Percentiles rank a stretch among this genome's conserved stretches.
These are phyloP conservation scores for Phragmites australis DNA, from an alignment of 176 grass and related monocot genomes.

Conservation along the genomic window DNA sequence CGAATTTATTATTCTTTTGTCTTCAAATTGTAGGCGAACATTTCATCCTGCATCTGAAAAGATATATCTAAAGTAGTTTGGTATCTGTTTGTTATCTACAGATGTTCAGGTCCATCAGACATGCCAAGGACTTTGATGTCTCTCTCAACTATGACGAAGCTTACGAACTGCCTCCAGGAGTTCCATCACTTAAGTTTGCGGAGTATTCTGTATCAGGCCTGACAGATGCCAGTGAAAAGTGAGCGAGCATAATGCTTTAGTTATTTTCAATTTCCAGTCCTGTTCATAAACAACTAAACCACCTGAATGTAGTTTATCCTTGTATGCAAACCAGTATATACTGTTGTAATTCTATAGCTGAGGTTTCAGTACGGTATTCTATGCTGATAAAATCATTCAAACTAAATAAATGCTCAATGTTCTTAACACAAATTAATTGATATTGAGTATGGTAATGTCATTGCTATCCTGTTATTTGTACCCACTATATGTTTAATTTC, in stretches of 20 bases:
- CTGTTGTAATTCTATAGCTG: not conserved
- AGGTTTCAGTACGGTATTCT: not conserved
- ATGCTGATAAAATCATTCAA: conserved; percentile 18
- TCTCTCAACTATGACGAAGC: conserved; percentile 82
- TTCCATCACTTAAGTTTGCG: conserved; percentile 69
- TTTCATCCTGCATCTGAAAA: not conserved
- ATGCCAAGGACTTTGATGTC: conserved; percentile 88
- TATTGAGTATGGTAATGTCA: not conserved
- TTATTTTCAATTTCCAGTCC: conserved; percentile 1
- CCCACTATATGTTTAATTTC: conserved; percentile 19
- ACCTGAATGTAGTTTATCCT: not conserved
- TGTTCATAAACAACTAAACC: conserved; percentile 14
- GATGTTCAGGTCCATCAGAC: conserved; percentile 92
- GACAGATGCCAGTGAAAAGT: conserved; percentile 83
- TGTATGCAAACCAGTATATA: not conserved
- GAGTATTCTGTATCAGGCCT: conserved; percentile 81
- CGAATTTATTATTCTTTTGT: not conserved
- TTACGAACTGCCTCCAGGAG: conserved; percentile 75
- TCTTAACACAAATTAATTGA: not conserved
- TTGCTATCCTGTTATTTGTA: conserved; percentile 4
- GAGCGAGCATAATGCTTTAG: conserved; percentile 33
- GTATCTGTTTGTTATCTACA: conserved; percentile 43
- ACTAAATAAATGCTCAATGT: conserved; percentile 20
- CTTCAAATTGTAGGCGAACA: not conserved
- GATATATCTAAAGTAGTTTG: not conserved